Evolutionary conservation across 768 basidiomycete species (phyloP), one percentile per base, ranked within the genome.

Genomic region (Suillus discolor): DNA sequence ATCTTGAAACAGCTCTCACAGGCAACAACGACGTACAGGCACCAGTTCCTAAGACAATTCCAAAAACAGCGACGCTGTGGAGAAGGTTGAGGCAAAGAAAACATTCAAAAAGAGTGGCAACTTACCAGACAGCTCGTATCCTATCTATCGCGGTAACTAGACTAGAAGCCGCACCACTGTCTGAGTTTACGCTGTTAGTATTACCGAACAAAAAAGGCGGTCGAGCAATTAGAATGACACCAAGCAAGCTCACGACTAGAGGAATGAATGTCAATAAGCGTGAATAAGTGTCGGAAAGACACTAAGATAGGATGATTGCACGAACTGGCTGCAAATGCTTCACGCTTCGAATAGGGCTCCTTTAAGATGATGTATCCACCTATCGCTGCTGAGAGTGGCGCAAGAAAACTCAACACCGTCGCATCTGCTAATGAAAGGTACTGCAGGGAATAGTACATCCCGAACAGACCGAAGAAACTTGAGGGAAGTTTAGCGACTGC

Each of bases 391-490:
- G 81, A 81, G 62, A 89, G 83, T 0, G 94, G 94, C 0, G 84
- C 74, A 5, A 96, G 79, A 78, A 94, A 96, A 0, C 88, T 87
- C 57, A 97, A 78, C 6, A 91, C 90, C 0, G 87, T 89, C 0
- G 91, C 86, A 73, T 96, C 94, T 1, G 90, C 89, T 0, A 96
- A 80, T 0, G 91, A 90, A 4, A 95, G 83, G 74, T 89, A 92
- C 74, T 87, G 82, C 13, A 94, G 78, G 1, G 91, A 87, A 71
- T 86, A 90, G 73, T 90, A 91, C n/a, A 85, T 78, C 18, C 88
- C 87, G 64, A 86, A 87, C 7, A 93, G 76, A 5, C 89, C 89
- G 62, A 92, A 83, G 74, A 93, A 96, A 3, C 90, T 92, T 67
- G 55, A 44, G 2, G 23, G 42, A 34, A 28, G 2, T 39, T 49